phyloP scores from a whole-genome alignment of 1,284 basidiomycete species.

The Cutaneotrichosporon sp. region DNA sequence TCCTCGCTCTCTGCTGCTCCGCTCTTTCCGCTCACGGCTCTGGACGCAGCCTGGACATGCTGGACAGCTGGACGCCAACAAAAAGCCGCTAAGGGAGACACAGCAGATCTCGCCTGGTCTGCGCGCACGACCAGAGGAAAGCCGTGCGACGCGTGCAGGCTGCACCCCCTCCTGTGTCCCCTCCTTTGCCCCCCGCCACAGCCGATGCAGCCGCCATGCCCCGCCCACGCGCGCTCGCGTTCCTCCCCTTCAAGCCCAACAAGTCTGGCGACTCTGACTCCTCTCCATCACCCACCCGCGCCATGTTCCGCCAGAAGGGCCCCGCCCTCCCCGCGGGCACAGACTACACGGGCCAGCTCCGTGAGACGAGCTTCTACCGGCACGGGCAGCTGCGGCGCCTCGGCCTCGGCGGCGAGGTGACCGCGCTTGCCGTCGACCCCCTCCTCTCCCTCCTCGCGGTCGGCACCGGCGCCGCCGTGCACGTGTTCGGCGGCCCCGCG shows the following conservation, averaged over 20 bases:
- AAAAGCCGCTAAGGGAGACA: too few relatives aligned
- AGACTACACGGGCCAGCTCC: conserved; percentile 50
- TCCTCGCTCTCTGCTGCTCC: too few relatives aligned
- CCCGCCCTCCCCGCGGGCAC: conserved; percentile 36
- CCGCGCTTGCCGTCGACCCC: conserved; percentile 68
- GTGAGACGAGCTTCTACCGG: conserved; percentile 50
- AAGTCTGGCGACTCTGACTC: conserved; percentile 1
- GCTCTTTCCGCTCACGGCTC: too few relatives aligned
- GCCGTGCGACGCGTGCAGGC: too few relatives aligned
- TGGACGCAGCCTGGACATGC: too few relatives aligned
- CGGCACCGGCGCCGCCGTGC: conserved; percentile 56
- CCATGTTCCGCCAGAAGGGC: conserved; percentile 49
- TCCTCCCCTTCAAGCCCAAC: background rate
- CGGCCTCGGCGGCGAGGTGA: conserved; percentile 59
- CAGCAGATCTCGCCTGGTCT: too few relatives aligned
- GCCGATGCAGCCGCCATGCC: conserved; percentile 1
- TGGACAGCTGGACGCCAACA: too few relatives aligned
- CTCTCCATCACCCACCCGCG: background rate
- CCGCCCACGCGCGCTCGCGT: background rate
- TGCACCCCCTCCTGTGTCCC: too few relatives aligned
- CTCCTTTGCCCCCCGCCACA: background rate
- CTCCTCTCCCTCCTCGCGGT: conserved; percentile 71
- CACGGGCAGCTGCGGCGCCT: conserved; percentile 50
- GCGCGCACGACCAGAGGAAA: too few relatives aligned
- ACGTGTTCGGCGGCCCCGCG: conserved; percentile 45